These are phyloP conservation scores for Suillus discolor DNA, from an alignment of 768 basidiomycete species.

Conservation along the genomic window DNA sequence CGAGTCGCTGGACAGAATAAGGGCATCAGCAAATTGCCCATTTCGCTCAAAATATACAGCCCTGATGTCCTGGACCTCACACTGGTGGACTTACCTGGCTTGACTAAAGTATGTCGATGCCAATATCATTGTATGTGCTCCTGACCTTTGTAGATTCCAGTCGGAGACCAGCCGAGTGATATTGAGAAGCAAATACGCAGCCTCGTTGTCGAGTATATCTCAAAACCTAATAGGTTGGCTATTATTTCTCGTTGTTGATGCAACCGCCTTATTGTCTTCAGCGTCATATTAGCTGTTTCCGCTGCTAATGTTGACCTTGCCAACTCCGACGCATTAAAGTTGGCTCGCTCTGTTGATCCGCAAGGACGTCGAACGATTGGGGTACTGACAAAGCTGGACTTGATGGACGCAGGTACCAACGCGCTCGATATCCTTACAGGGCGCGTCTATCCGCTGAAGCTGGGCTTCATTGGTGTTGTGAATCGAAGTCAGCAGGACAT, in stretches of 20 bases:
- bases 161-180: slow-evolving; percentile 96
- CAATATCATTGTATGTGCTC: slow-evolving; percentile 2
- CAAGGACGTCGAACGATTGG: slow-evolving; percentile 97
- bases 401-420: slow-evolving; percentile 99
- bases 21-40: slow-evolving; percentile 94
- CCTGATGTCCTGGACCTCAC: slow-evolving; percentile 96
- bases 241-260: not conserved
- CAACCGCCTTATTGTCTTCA: slow-evolving; percentile 30
- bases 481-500: slow-evolving; percentile 99
- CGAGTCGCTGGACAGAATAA: slow-evolving; percentile 99
- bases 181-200: slow-evolving; percentile 96
- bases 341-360: slow-evolving; percentile 93
- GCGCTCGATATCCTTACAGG: slow-evolving; percentile 95
- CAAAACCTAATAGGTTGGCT: slow-evolving; percentile 90
- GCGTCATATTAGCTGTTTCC: slow-evolving; percentile 96
- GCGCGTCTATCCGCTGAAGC: slow-evolving; percentile 95
- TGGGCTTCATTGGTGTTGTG: slow-evolving; percentile 98
- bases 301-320: slow-evolving; percentile 98
- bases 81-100: slow-evolving; percentile 92
- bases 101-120: slow-evolving; percentile 77
- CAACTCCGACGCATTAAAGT: slow-evolving; percentile 96
- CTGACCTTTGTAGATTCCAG: slow-evolving; percentile 67
- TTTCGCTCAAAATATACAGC: slow-evolving; percentile 94
- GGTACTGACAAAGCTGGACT: slow-evolving; percentile 94
- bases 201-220: slow-evolving; percentile 94